phyloP scores from a whole-genome alignment of 371 early-diverging fungal species.

The Mucor sp. region DNA sequence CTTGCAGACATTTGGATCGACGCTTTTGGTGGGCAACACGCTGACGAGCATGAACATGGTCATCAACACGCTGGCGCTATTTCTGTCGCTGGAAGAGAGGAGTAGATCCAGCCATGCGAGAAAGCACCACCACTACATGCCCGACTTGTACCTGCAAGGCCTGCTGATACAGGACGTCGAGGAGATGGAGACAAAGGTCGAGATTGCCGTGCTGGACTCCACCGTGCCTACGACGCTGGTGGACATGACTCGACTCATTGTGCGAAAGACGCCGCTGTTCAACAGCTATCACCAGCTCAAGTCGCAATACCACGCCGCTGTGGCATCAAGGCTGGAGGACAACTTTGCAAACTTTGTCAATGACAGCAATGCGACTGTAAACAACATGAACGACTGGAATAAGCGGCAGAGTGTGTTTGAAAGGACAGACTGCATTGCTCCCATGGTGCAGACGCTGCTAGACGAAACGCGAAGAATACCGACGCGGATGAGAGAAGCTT shows the following conservation, averaged over 20 bases:
- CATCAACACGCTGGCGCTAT: constrained; percentile 60
- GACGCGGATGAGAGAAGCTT: constrained; percentile 53
- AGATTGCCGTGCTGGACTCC: constrained; percentile 53
- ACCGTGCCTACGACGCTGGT: constrained; percentile 58
- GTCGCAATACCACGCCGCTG: constrained; percentile 34
- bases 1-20: constrained; percentile 57
- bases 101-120: constrained; percentile 63
- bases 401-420: constrained; percentile 40
- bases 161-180: constrained; percentile 46
- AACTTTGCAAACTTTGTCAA: constrained; percentile 13
- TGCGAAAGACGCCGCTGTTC: constrained; percentile 57
- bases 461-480: constrained; percentile 52
- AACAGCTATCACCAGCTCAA: constrained; percentile 39
- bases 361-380: neutral
- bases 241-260: constrained; percentile 49
- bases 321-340: constrained; percentile 31
- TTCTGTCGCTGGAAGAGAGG: constrained; percentile 54
- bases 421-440: constrained; percentile 47
- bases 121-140: constrained; percentile 59
- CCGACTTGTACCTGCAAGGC: constrained; percentile 61
- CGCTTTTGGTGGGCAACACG: constrained; percentile 55
- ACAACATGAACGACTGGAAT: constrained; percentile 31
- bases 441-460: constrained; percentile 55
- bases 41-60: constrained; percentile 66
- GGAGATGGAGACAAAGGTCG: constrained; percentile 31